Evolutionary conservation across 2,329 filamentous ascomycete species (phyloP).

Genomic region (Pyrenochaeta sp.): DNA sequence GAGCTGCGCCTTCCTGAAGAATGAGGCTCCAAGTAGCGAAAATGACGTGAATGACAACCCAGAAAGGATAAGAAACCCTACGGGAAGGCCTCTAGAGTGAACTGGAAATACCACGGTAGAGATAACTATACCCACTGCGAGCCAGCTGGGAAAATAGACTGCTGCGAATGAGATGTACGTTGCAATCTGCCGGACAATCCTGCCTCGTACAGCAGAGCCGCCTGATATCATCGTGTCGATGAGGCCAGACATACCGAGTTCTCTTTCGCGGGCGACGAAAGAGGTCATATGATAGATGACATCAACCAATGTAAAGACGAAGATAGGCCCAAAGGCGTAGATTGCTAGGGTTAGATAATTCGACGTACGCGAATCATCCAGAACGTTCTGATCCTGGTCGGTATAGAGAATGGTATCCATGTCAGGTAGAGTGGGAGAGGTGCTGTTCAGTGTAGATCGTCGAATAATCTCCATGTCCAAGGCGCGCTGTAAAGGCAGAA

Average conservation of each 20-base stretch:
- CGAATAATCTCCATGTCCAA: conserved; percentile 51
- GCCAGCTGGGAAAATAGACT: conserved; percentile 40
- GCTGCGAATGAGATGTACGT: conserved; percentile 32
- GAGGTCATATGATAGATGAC: conserved; percentile 38
- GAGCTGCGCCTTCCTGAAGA: conserved; percentile 37
- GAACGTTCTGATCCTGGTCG: conserved; percentile 16
- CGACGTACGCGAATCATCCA: conserved; percentile 18
- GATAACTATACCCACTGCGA: conserved; percentile 30
- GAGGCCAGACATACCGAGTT: conserved; percentile 36
- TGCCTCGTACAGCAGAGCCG: conserved; percentile 24
- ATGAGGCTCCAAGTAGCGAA: conserved; percentile 33
- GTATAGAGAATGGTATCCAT: conserved; percentile 27
- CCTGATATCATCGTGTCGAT: conserved; percentile 40
- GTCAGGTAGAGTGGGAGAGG: conserved; percentile 10
- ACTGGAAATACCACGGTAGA: conserved; percentile 28
- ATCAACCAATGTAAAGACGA: conserved; percentile 28
- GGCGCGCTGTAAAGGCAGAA: conserved; percentile 33
- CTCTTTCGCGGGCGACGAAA: conserved; percentile 33
- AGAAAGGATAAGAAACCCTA: conserved; percentile 33
- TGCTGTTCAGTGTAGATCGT: conserved; percentile 40
- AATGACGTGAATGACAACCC: conserved; percentile 32
- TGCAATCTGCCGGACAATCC: conserved; percentile 27
- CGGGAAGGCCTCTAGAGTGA: conserved; percentile 20
- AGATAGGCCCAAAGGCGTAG: conserved; percentile 32
- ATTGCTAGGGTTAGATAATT: conserved; percentile 18